These are phyloP conservation scores for Blastomyces parvus DNA, from an alignment of 2,329 filamentous ascomycete genomes.

Conservation along the genomic window DNA sequence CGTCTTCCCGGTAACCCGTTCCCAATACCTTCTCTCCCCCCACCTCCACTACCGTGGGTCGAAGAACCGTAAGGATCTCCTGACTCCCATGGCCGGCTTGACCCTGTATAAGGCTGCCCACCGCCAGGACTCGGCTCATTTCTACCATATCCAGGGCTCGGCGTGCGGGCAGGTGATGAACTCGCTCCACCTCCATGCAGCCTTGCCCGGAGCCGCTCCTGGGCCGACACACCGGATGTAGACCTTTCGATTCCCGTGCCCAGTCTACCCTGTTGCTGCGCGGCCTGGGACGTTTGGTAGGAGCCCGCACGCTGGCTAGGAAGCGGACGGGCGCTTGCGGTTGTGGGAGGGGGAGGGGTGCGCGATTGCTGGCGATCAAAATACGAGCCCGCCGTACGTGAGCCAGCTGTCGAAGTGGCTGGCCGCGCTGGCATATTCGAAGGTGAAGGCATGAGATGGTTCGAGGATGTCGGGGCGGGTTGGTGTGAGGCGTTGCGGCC, in stretches of 20 bases:
- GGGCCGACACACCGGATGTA: slow-evolving; percentile 50
- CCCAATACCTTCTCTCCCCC: neutral
- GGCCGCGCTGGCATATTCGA: slow-evolving; percentile 15
- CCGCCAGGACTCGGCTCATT: slow-evolving; percentile 1
- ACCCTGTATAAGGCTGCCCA: neutral
- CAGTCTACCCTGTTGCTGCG: slow-evolving; percentile 27
- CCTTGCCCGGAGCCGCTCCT: slow-evolving; percentile 72
- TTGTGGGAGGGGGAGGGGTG: slow-evolving; percentile 20
- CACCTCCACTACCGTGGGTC: neutral
- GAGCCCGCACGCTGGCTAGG: slow-evolving; percentile 66
- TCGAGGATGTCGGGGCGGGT: neutral
- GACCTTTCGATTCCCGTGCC: slow-evolving; percentile 30
- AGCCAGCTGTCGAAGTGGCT: slow-evolving; percentile 6
- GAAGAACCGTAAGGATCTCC: slow-evolving; percentile 4
- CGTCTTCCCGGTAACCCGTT: neutral
- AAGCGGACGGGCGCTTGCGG: slow-evolving; percentile 46
- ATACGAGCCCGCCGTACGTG: slow-evolving; percentile 6
- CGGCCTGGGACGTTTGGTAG: slow-evolving; percentile 51
- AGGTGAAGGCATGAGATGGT: slow-evolving; percentile 14
- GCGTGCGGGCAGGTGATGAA: slow-evolving; percentile 20
- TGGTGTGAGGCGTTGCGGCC: slow-evolving; percentile 20
- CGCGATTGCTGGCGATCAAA: slow-evolving; percentile 19
- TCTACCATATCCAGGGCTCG: slow-evolving; percentile 17
- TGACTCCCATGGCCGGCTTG: slow-evolving; percentile 2
- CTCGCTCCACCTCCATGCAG: slow-evolving; percentile 60